phyloP scores from a whole-genome alignment of 2,329 filamentous ascomycete genomes.

The Aureobasidium sp. region DNA sequence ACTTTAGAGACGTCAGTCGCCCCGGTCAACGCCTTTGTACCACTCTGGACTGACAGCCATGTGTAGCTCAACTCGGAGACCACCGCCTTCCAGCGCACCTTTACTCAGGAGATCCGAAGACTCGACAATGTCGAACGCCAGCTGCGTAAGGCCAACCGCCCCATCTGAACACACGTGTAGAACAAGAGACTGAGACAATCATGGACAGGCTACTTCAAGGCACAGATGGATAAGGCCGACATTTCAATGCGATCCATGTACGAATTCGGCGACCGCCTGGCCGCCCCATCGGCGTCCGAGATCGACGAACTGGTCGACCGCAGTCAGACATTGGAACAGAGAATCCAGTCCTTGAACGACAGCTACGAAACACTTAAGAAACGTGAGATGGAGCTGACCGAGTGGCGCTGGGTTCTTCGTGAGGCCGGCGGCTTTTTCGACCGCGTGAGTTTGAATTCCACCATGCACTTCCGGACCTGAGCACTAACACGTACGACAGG shows the following conservation, averaged over 20 bases:
- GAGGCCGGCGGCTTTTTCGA: conserved; percentile 98
- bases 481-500: conserved; percentile 31
- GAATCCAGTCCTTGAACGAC: conserved; percentile 85
- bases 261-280: conserved; percentile 73
- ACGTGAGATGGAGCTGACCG: conserved; percentile 89
- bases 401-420: conserved; percentile 96
- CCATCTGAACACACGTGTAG: not conserved
- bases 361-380: conserved; percentile 99
- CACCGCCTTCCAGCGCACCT: conserved; percentile 92
- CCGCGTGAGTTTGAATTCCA: conserved; percentile 37
- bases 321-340: conserved; percentile 84
- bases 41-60: not conserved
- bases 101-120: conserved; percentile 93
- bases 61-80: conserved; percentile 80
- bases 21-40: not conserved
- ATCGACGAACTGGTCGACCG: conserved; percentile 94
- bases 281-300: conserved; percentile 81
- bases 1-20: conserved; percentile 84
- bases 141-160: conserved; percentile 56
- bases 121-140: conserved; percentile 98
- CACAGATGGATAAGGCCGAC: conserved; percentile 87
- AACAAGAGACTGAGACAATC: conserved; percentile 2
- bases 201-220: conserved; percentile 74
- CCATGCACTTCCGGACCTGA: not conserved
- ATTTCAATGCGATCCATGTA: conserved; percentile 85